Base-by-base conservation (phyloP, 192 early-diverging fungal species). In the Backusella tuberculispora region DNA sequence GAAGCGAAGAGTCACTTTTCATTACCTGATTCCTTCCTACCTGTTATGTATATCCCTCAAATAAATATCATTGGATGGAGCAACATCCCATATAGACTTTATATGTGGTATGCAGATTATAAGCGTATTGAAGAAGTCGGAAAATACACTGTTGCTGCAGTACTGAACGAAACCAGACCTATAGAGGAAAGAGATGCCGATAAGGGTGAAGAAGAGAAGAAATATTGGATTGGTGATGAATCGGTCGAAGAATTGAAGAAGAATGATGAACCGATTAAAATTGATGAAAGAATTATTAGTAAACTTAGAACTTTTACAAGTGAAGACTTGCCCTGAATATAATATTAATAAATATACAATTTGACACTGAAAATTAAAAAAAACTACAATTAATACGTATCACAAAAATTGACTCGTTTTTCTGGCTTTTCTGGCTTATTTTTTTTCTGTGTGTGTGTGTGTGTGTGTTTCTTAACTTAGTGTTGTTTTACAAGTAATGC, bases 1-100 rank as follows among this genome's bases (percentile, higher is more conserved):
- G 74, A 82, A 15, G 67, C 74, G 46, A 24, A 44, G 43, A 63
- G 71, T 38, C 45, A 77, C 17, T 78, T 78, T 34, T 75, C 74
- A 38, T 48, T 78, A 43, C 81, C 82, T 15, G 69, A 81, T 21
- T 43, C 70, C 4, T 63, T 85, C 14, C 69, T 76, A 1, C 68
- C 78, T 47, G 66, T 85, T 9, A 75, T 78, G 38, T 85, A 83
- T 47, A 71, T 85, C 42, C 81, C 81, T 47, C 82, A 83, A 24
- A 60, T 80, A 8, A 85, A 85, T 38, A 69, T 82, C 13, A 80
- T 85, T 66, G 84, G 84, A 15, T 85, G 84, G 84, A 41, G 60
- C 12, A 85, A 81, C 40, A 71, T 85, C 21, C 84, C 84, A 8
- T 74, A 83, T 40, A 81, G 81, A 34, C 63, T 85, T 19, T 79